These are phyloP conservation scores for Eucalyptus polyanthemos DNA, from an alignment of 345 rosid genomes.

Conservation along the genomic window DNA sequence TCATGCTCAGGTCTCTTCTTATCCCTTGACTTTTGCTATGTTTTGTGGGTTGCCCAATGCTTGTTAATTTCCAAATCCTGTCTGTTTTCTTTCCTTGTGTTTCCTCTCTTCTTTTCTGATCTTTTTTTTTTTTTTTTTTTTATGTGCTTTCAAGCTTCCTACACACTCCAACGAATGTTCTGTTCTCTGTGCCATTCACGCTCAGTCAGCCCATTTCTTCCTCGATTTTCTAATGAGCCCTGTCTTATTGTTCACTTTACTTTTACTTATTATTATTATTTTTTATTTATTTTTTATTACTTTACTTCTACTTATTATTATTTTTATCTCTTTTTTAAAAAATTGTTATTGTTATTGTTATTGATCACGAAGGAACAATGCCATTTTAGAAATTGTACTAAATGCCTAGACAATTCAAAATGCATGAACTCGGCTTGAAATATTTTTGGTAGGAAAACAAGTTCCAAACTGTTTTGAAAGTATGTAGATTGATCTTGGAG, in stretches of 20 bases:
- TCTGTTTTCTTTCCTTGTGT: not conserved
- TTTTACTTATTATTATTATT: too few species aligned
- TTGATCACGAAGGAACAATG: not conserved
- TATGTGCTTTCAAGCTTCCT: not conserved
- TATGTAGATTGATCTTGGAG: not conserved
- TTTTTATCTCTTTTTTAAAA: too few species aligned
- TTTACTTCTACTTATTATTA: too few species aligned
- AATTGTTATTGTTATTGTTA: too few species aligned
- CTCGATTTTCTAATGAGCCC: too few species aligned
- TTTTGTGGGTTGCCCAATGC: not conserved
- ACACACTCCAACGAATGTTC: too few species aligned
- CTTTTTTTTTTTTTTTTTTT: not conserved
- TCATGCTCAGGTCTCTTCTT: too few species aligned
- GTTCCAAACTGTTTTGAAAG: not conserved
- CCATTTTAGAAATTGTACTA: not conserved
- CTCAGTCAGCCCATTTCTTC: too few species aligned
- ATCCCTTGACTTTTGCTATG: not conserved
- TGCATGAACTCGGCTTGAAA: not conserved
- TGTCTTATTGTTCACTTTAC: too few species aligned
- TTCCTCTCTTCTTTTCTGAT: not conserved
- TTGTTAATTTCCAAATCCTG: not conserved
- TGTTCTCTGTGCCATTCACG: too few species aligned
- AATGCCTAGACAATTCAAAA: not conserved
- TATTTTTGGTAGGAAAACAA: not conserved
- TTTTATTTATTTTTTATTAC: too few species aligned